These are phyloP conservation scores for Brassica juncea DNA, from an alignment of 345 rosid genomes.

Conservation along the genomic window DNA sequence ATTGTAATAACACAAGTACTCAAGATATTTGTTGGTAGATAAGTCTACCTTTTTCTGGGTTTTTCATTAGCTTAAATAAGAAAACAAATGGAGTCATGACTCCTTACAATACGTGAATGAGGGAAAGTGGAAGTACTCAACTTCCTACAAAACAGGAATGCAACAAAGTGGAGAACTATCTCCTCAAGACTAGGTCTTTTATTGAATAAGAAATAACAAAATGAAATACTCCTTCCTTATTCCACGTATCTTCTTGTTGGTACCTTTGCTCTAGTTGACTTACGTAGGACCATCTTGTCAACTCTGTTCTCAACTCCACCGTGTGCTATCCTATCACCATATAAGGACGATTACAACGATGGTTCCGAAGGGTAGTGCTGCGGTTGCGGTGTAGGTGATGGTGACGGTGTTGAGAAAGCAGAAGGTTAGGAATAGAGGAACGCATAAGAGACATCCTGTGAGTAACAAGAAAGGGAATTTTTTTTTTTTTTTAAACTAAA, in stretches of 20 bases:
- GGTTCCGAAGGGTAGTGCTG: conserved; percentile 58
- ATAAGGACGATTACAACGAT: conserved; percentile 53
- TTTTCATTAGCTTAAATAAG: neutral
- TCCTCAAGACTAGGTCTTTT: neutral
- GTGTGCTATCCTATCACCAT: neutral
- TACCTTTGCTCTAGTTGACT: neutral
- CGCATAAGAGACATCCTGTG: conserved; percentile 61
- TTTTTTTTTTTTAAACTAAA: no score
- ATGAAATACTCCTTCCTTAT: neutral
- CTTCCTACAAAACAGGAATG: neutral
- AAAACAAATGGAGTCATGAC: neutral
- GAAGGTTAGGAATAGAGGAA: conserved; percentile 55
- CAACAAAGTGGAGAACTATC: neutral
- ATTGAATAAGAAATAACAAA: neutral
- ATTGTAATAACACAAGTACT: neutral
- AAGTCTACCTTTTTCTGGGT: neutral
- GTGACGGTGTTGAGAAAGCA: conserved; percentile 64
- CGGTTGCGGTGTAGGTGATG: conserved; percentile 55
- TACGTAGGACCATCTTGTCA: neutral
- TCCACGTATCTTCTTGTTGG: neutral
- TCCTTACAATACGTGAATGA: neutral
- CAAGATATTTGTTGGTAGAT: neutral
- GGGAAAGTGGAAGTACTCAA: neutral
- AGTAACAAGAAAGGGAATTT: conserved; percentile 29
- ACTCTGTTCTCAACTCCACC: neutral